Evolutionary conservation across 2,329 filamentous ascomycete species (phyloP), one percentile per base, ranked within the genome.

Genomic region (Neospermospora avenae): DNA sequence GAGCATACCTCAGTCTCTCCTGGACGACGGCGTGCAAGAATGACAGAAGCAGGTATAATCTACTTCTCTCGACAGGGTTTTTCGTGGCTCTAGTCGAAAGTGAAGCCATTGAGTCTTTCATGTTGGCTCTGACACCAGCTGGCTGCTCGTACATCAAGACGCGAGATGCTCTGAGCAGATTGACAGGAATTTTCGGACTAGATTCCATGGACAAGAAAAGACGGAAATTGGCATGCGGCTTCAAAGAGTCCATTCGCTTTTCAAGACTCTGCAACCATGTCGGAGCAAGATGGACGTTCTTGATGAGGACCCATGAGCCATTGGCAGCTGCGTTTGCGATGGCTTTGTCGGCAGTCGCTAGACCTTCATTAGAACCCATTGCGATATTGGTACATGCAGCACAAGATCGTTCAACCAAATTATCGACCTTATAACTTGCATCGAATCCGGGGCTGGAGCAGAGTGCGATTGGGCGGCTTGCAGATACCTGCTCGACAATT

Each of bases 71-170:
- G 10, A 97, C 92, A 0, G 95, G 95, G 68, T 88, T 85, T 76
- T 93, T 93, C 60, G 82, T 81, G 14, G 90, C 87, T 66, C 91
- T 82, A 37, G 88, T 84, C 2, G 91, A 88, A 37, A 97, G 79
- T 3, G 90, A 91, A 25, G 89, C 88, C 76, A 99, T 84, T 0
- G 93, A 97, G 73, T 99, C 96, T 77, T 96, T 96, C 93, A 99
- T 98, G 72, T 99, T 99, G 66, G 95, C 95, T 63, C 91, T 85
- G 35, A 99, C 90, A 76, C 95, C 95, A 1, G 95, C 96, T 11
- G 96, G 95, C 75, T 99, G 96, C 78, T 99, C 95, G 77, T 96
- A 98, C 85, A 97, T 96, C 64, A 99, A 81, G 13, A 99, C 91
- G 58, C 95, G 87, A 58, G 93, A 97, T 24, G 95, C 93, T 52